phyloP scores from a whole-genome alignment of 2,329 filamentous ascomycete genomes.

The Chaetomiaceae sp. region DNA sequence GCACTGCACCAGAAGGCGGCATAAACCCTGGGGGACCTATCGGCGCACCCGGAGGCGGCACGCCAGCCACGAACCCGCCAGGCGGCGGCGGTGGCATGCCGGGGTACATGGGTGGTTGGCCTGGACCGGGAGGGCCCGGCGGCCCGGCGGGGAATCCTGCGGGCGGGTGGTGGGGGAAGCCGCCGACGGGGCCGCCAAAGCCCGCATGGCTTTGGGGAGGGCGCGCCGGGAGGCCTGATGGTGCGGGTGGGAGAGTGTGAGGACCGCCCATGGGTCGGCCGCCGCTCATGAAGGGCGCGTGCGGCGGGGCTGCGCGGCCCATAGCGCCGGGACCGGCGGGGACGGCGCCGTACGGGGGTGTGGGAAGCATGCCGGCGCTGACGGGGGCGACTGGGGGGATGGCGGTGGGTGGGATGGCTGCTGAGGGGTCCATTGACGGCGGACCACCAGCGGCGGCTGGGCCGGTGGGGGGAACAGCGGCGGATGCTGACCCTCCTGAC shows the following conservation, averaged over 20 bases:
- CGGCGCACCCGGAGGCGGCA: constrained; percentile 39
- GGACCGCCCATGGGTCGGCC: constrained; percentile 19
- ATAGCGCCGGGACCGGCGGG: constrained; percentile 25
- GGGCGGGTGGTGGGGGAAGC: constrained; percentile 40
- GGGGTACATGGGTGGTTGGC: constrained; percentile 27
- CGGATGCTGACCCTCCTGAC: constrained; percentile 26
- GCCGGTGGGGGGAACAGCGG: constrained; percentile 16
- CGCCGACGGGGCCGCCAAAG: constrained; percentile 43
- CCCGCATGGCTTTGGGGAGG: constrained; percentile 45
- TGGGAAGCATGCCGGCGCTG: constrained; percentile 28
- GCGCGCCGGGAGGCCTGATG: constrained; percentile 47
- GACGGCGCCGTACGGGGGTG: constrained; percentile 18
- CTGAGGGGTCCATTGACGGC: constrained; percentile 18
- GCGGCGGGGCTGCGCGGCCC: constrained; percentile 16
- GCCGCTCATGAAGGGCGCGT: constrained; percentile 10
- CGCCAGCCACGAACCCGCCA: constrained; percentile 27
- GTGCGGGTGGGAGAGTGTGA: constrained; percentile 42
- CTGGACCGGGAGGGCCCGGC: not conserved
- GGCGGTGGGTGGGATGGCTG: constrained; percentile 16
- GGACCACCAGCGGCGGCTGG: constrained; percentile 20
- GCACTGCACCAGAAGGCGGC: constrained; percentile 8
- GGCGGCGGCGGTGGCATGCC: constrained; percentile 22
- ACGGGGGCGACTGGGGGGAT: constrained; percentile 26
- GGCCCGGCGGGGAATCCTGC: constrained; percentile 33
- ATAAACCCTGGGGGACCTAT: not conserved